Percentiles rank a stretch among this genome's conserved stretches.
These are phyloP conservation scores for Poa pratensis DNA, from an alignment of 176 grass and related monocot species.

Conservation along the genomic window DNA sequence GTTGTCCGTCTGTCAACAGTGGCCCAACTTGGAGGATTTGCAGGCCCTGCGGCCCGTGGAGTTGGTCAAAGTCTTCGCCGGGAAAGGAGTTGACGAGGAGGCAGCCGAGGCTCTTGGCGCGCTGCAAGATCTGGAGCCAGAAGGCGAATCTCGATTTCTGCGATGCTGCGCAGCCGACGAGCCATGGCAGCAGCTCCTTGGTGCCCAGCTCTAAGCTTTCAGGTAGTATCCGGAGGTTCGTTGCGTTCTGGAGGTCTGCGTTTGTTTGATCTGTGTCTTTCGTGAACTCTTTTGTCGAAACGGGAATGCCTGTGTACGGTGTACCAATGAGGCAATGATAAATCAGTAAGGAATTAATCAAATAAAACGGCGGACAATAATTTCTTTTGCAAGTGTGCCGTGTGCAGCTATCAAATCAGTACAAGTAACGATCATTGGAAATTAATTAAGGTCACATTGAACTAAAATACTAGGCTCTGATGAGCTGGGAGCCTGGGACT, in stretches of 20 bases:
- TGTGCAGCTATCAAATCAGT: not conserved
- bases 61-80: not conserved
- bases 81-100: constrained; percentile 86
- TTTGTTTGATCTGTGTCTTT: constrained; percentile 2
- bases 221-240: constrained; percentile 24
- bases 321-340: not conserved
- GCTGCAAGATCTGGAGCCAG: constrained; percentile 66
- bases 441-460: not conserved
- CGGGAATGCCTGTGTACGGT: constrained; percentile 51
- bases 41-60: not conserved
- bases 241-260: constrained; percentile 14
- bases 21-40: constrained; percentile 63
- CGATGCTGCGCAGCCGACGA: constrained; percentile 56
- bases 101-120: constrained; percentile 44
- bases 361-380: not conserved
- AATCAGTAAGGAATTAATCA: not conserved
- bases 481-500: not conserved
- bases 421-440: not conserved
- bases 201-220: constrained; percentile 46
- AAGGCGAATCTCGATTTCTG: constrained; percentile 65
- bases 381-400: not conserved
- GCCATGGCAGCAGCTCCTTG: constrained; percentile 71
- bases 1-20: constrained; percentile 1
- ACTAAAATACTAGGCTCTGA: not conserved
- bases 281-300: not conserved